Base-by-base conservation (phyloP, 2,329 filamentous ascomycete species). In the Gnomoniopsis smithogilvyi region DNA sequence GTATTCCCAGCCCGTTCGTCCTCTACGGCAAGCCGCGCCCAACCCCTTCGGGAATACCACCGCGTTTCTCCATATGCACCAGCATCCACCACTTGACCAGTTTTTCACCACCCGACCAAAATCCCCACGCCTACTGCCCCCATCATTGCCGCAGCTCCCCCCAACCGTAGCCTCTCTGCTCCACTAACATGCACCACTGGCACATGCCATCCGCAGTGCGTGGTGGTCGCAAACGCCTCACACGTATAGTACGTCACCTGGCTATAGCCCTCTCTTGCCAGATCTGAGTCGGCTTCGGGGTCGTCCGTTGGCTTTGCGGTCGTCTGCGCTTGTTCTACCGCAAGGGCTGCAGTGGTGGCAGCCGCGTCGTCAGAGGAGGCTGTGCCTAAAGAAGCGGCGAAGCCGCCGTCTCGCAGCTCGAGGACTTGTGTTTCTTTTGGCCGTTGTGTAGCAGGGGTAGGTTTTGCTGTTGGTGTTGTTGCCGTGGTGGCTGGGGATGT, bases 241-340 rank as follows among this genome's bases (percentile, higher is more conserved):
- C 74, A 76, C 26, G 70, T 70, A 62, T 69, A 75, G 60, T 74
- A 76, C 6, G 74, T 76, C n/a, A 71, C 72, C 65, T 75, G 71
- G 14, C 67, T 63, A 59, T 71, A 73, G 21, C 70, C 58, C 51
- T 62, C 48, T 47, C 49, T 38, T n/a, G 60, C 60, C 17, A 62
- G 62, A 45, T 64, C 64, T 24, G 63, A 59, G 43, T 56, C 64
- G 38, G 65, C 64, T 38, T 68, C 60, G 12, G 63, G 60, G 26
- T 64, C 59, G 24, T 62, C 51, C 7, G 62, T 59, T 2, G 65
- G 64, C 2, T 64, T 59, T 15, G 62, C 50, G 2, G 68, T 67
- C 34, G 63, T 63, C 22, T 43, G 43, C 14, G 43, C 17, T 14
- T 22, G 30, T 19, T 47, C 52, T 11, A 11, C 51, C 3, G 47